Base-by-base conservation (phyloP, 192 early-diverging fungal genomes). In the Podila epicladia region DNA sequence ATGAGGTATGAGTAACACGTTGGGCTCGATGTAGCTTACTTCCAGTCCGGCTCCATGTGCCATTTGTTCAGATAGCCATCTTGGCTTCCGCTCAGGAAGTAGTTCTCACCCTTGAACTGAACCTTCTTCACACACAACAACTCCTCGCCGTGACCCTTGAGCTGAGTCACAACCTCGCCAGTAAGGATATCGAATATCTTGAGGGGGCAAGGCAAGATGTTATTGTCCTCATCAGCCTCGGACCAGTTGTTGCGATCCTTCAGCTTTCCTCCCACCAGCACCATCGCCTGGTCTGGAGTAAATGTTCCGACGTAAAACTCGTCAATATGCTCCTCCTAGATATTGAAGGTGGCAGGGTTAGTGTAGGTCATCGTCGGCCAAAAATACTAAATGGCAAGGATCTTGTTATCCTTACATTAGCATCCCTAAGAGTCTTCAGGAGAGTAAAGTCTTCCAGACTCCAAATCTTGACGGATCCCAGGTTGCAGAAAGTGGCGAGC, bases 11-110 rank as follows among this genome's bases (percentile, higher is more conserved):
- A 17, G 13, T 8, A 29, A 1, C 15, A 50, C 38, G 29, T 22
- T 6, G 9, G 9, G 12, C 9, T 53, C 35, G 24, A 82, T 37
- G 35, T 11, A 37, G 11, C 83, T 67, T 85, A 92, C 92, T 85
- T 87, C 95, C 95, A 97, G 80, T 93, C 91, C 17, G 89, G 83
- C 32, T 82, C 87, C 89, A 97, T 92, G 60, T 94, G 89, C 96
- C 96, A 98, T 79, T 92, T 94, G 65, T 91, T 88, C 59, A 98
- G 93, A 82, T 96, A 95, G 9, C 97, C 97, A 77, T 98, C 97
- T 82, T 98, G 96, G 78, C 97, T 97, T 1, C 95, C 95, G 4
- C 94, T 92, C 8, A 98, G 83, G 63, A 87, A 92, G 78, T 98
- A 98, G 60, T 93, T 89, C 33, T 93, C 88, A 29, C 92, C 94